Base-by-base conservation (phyloP, 2,329 filamentous ascomycete species). In the Exophiala spinifera region DNA sequence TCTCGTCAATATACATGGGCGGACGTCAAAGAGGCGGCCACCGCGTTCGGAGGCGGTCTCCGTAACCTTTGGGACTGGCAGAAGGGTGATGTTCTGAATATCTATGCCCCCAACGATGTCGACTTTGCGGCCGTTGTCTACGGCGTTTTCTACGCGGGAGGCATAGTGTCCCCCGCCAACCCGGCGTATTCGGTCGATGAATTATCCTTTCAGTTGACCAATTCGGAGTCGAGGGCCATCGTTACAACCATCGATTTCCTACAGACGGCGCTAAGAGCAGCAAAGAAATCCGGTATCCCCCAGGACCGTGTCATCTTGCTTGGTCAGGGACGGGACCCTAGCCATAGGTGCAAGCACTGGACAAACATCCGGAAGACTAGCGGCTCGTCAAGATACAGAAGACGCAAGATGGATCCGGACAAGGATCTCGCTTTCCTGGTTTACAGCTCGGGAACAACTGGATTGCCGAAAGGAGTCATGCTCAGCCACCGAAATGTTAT, bases 381-480 rank as follows among this genome's bases (percentile, higher is more conserved):
- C 1, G 78, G 82, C 3, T 76, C 80, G 0, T 75, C 78, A 2
- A 77, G 81, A 60, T 83, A 81, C 64, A 77, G 82, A 15, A 80
- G 81, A 51, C 76, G 83, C 3, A 84, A 81, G 64, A 72, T 90
- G 51, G 77, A 88, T 49, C 82, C 89, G 0, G 78, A 79, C 46
- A 85, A 84, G 54, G 90, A 96, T 66, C 69, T 94, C 17, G 87
- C 89, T 0, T 95, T 94, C 66, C 72, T 96, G 56, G 89, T 95
- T 0, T 96, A 95, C 70, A 90, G 86, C 49, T 91, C 87, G 4
- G 92, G 92, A 3, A 97, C 92, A 0, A 96, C 92, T 0, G 92
- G 92, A 1, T 75, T 91, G 45, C 91, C 92, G 0, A 97, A 97
- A 71, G 92, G 91, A 11, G 92, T 96, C 14, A 89, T 90, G 82